Evolutionary conservation across 371 early-diverging fungal species (phyloP).

Genomic region (Enterocytospora artemiae): DNA sequence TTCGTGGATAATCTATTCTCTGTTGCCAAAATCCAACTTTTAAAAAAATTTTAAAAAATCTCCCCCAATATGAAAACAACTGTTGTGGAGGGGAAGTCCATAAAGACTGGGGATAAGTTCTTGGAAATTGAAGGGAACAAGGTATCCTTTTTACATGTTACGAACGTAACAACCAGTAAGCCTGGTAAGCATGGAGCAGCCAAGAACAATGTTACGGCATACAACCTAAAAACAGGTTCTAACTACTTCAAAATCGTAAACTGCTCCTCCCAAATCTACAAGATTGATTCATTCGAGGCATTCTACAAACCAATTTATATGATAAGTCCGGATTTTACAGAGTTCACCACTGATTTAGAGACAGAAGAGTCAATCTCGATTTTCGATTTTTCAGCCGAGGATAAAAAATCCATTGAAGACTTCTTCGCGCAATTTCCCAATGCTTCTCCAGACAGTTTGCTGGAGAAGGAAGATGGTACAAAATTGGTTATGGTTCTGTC

Average conservation of each 20-base stretch:
- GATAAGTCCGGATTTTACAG: slow-evolving; percentile 1
- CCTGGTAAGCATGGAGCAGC: slow-evolving; percentile 58
- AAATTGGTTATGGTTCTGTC: too few species aligned
- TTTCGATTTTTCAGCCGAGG: background rate
- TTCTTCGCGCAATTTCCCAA: background rate
- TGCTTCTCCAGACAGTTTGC: background rate
- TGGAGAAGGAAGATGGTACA: background rate
- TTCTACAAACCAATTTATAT: slow-evolving; percentile 9
- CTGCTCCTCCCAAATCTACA: background rate
- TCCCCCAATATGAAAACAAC: slow-evolving; percentile 3
- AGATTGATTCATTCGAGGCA: slow-evolving; percentile 15
- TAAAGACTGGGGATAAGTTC: slow-evolving; percentile 26
- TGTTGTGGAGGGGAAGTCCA: slow-evolving; percentile 17
- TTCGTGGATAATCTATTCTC: background rate
- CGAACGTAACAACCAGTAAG: slow-evolving; percentile 42
- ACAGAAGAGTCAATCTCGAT: background rate
- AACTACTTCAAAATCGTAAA: slow-evolving; percentile 5
- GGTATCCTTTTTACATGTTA: slow-evolving; percentile 26
- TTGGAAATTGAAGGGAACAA: slow-evolving; percentile 19
- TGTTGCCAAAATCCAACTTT: background rate
- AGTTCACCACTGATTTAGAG: slow-evolving; percentile 5
- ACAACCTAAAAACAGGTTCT: slow-evolving; percentile 14
- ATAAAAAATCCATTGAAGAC: background rate
- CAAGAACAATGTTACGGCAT: slow-evolving; percentile 30
- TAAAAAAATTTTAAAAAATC: slow-evolving; percentile 3